These are phyloP conservation scores for Scytalidium lignicola DNA, from an alignment of 2,329 filamentous ascomycete genomes.

Conservation along the genomic window DNA sequence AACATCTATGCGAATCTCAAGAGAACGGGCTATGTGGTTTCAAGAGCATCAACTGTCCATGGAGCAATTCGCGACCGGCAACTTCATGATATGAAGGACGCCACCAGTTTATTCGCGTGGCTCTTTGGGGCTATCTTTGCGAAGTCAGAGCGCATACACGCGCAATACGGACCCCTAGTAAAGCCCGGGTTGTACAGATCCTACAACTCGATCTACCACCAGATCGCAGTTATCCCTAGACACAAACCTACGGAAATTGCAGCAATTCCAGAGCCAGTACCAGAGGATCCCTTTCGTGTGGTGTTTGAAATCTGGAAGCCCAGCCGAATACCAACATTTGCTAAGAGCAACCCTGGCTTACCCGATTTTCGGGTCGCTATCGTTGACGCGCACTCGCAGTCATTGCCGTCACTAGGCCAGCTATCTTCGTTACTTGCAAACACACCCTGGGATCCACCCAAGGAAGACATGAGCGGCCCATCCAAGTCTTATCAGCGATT, in stretches of 20 bases:
- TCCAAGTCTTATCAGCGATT: constrained; percentile 67
- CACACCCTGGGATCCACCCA: constrained; percentile 63
- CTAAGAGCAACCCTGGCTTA: constrained; percentile 69
- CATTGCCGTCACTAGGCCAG: constrained; percentile 68
- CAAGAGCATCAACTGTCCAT: constrained; percentile 47
- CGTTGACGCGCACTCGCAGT: constrained; percentile 66
- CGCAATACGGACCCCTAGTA: constrained; percentile 51
- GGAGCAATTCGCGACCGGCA: not conserved
- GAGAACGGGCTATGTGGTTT: constrained; percentile 74
- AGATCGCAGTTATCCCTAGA: constrained; percentile 67
- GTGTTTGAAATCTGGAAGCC: constrained; percentile 83
- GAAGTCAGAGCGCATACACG: constrained; percentile 14
- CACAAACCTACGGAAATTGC: constrained; percentile 51
- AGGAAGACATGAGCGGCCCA: constrained; percentile 31
- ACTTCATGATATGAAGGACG: not conserved
- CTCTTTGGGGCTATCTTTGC: constrained; percentile 25
- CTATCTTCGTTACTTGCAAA: constrained; percentile 66
- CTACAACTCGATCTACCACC: constrained; percentile 68
- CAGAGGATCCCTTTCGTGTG: constrained; percentile 57
- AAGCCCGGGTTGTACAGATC: constrained; percentile 60
- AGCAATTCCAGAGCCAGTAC: constrained; percentile 26
- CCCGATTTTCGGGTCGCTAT: constrained; percentile 86
- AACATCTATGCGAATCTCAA: constrained; percentile 84
- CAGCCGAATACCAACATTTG: constrained; percentile 53
- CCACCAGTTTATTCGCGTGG: constrained; percentile 22